These are phyloP conservation scores for Macadamia tetraphylla DNA, from an alignment of 164 flowering plant genomes.

Conservation along the genomic window DNA sequence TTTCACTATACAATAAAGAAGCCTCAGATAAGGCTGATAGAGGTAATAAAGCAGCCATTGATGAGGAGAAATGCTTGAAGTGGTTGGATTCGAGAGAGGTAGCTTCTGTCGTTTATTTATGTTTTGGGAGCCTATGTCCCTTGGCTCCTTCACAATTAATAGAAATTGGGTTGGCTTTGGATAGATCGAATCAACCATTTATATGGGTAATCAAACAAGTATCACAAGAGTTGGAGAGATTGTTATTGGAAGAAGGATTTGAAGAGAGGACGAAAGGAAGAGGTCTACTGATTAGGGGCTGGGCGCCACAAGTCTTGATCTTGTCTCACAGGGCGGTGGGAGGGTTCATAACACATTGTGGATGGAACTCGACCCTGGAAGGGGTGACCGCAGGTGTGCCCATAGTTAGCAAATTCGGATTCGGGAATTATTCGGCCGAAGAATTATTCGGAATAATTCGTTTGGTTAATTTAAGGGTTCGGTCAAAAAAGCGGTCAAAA, in stretches of 20 bases:
- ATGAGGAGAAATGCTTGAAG: constrained; percentile 14
- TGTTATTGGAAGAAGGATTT: constrained; percentile 20
- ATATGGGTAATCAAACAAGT: constrained; percentile 36
- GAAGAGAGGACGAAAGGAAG: constrained; percentile 23
- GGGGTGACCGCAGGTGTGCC: constrained; percentile 27
- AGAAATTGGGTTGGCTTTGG: constrained; percentile 39
- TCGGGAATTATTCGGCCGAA: no score
- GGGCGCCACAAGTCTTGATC: constrained; percentile 42
- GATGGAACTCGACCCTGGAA: constrained; percentile 42
- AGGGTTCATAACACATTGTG: constrained; percentile 49
- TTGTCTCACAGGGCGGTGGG: constrained; percentile 33
- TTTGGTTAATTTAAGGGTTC: no score
- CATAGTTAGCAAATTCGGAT: no score
- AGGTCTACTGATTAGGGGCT: constrained; percentile 28
- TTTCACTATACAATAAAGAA: constrained; percentile 30
- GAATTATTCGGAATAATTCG: no score
- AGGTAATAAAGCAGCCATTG: constrained; percentile 29
- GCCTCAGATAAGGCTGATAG: constrained; percentile 25
- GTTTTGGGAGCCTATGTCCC: constrained; percentile 41
- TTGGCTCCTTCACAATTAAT: constrained; percentile 24
- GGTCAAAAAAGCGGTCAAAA: no score
- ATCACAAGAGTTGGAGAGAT: constrained; percentile 15
- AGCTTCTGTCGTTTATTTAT: constrained; percentile 37
- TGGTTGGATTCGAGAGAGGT: constrained; percentile 38
- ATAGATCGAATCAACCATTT: constrained; percentile 35